Evolutionary conservation across 208 protist species (phyloP), one percentile per base, ranked within the genome.

Genomic region (Wallacemonas collosoma): DNA sequence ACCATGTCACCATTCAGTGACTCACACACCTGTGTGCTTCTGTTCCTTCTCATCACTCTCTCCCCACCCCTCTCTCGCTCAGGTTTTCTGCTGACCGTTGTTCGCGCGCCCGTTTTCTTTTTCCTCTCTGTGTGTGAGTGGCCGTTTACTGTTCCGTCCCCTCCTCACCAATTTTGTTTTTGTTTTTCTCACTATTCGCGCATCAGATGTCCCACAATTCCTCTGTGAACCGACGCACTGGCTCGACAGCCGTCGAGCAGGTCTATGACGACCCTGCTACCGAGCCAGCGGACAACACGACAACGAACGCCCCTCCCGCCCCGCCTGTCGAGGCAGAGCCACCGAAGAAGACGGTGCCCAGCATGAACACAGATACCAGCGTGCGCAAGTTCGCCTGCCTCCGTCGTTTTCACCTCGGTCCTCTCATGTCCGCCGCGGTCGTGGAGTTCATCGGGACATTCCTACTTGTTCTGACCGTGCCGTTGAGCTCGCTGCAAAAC

Each of bases 371-470:
- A 7, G 68, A 76, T 65, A 81, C 80, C 36, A 62, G 41, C 53
- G 81, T 82, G 43, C 72, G 68, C 17, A 83, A 79, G 57, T 86
- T 90, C 65, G 72, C 78, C n/a, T 91, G 78, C 50, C 61, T 91
- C 35, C 81, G 83, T 41, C 57, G 73, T n/a, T 83, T 81, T 26
- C 82, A 85, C 63, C 77, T 95, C 39, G 82, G 77, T 43, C 77
- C 80, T 26, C 78, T 89, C 71, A 83, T 83, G 81, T 93, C 87
- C 11, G 86, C 85, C 26, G 89, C 79, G 2, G 80, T 91, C 51
- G 89, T 91, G 5, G 89, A 95, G 80, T 89, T 86, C 70, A 93
- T 95, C 14, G 89, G 89, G 2, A 93, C 89, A 0, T 95, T 95
- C 65, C 68, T 95, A 38, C 69, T 95, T 3, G 89, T 93, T 12